Conservation (phyloP, 352 stramenopile genomes). For the Phytopythium cucurbitacearum region DNA sequence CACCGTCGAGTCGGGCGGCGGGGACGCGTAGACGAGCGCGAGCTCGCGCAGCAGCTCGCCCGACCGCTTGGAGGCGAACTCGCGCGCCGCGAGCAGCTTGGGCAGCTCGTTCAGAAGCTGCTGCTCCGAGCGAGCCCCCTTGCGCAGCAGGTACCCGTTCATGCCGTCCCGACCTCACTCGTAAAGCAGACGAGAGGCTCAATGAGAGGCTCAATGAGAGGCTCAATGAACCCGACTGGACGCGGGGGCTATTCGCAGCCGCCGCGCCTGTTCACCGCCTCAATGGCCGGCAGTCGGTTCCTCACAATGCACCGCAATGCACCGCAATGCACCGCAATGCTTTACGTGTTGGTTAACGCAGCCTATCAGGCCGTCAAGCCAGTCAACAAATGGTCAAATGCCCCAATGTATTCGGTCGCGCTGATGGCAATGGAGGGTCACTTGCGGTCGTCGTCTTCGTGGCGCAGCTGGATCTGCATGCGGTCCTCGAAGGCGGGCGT, state of each 20-base stretch:
- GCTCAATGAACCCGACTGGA: neutral
- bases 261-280: too few relatives aligned
- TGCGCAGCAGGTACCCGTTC: slow-evolving; percentile 66
- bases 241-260: slow-evolving; percentile 1
- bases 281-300: too few relatives aligned
- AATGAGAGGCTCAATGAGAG: neutral
- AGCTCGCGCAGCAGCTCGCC: slow-evolving; percentile 64
- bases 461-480: slow-evolving; percentile 54
- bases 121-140: slow-evolving; percentile 68
- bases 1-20: too few relatives aligned
- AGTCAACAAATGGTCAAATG: too few relatives aligned
- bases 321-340: neutral
- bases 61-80: slow-evolving; percentile 69
- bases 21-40: slow-evolving; percentile 64
- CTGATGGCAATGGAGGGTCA: neutral
- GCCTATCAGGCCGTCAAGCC: too few relatives aligned
- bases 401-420: too few relatives aligned
- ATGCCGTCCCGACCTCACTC: slow-evolving; percentile 16
- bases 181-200: slow-evolving; percentile 1
- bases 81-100: slow-evolving; percentile 39
- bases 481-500: slow-evolving; percentile 59
- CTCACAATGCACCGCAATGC: neutral
- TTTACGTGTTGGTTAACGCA: too few relatives aligned
- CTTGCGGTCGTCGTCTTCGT: slow-evolving; percentile 12
- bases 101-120: slow-evolving; percentile 81